These are phyloP conservation scores for Artemisia annua DNA, from an alignment of 129 eudicot genomes.

Conservation along the genomic window DNA sequence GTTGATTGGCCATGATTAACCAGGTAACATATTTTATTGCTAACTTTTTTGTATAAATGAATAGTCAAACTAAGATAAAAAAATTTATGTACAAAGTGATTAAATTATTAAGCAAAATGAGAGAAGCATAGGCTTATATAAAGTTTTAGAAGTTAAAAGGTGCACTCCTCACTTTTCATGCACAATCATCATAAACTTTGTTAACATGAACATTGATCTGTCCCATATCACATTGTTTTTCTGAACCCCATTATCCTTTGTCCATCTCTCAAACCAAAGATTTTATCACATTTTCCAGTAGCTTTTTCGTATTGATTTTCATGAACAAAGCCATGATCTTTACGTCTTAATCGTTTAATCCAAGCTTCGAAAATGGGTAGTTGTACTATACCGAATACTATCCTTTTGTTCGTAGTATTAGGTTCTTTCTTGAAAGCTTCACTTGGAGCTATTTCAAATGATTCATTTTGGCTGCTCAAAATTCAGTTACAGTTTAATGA, in stretches of 20 bases:
- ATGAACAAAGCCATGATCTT: slow-evolving; percentile 19
- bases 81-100: slow-evolving; percentile 12
- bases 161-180: slow-evolving; percentile 34
- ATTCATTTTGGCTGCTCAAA: slow-evolving; percentile 71
- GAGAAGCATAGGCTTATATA: slow-evolving; percentile 29
- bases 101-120: slow-evolving; percentile 23
- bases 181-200: slow-evolving; percentile 36
- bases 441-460: slow-evolving; percentile 44
- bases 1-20: no score
- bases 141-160: slow-evolving; percentile 32
- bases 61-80: slow-evolving; percentile 16
- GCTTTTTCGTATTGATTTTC: slow-evolving; percentile 19
- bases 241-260: slow-evolving; percentile 32
- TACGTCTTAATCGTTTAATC: slow-evolving; percentile 9
- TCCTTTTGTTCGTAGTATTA: slow-evolving; percentile 42
- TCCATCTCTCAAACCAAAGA: slow-evolving; percentile 16
- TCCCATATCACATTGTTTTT: slow-evolving; percentile 39
- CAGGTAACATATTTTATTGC: no score
- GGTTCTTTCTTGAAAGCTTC: slow-evolving; percentile 26
- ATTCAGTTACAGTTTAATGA: slow-evolving; percentile 67
- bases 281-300: slow-evolving; percentile 10
- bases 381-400: slow-evolving; percentile 21
- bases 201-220: slow-evolving; percentile 39
- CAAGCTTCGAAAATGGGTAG: slow-evolving; percentile 34
- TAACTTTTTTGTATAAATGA: slow-evolving; percentile 8